Percentiles rank a stretch among this genome's conserved stretches.
Evolutionary conservation across 352 stramenopile genomes (phyloP).

Genomic region (Paralagenidium karlingii): DNA sequence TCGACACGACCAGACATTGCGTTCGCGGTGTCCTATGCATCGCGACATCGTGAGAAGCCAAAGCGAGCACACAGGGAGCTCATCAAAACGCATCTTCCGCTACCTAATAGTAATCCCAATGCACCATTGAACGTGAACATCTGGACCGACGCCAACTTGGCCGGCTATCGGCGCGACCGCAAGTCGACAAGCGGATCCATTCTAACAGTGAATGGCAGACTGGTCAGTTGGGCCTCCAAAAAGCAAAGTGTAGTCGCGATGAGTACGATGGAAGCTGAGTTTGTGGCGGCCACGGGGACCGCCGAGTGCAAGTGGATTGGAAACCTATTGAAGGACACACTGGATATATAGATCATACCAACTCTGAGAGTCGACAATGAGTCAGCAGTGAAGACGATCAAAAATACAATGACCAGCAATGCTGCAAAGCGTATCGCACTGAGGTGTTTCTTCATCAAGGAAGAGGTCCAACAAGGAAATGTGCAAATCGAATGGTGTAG

Average conservation of each 20-base stretch:
- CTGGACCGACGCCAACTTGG: background rate
- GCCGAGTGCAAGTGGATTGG: too few species aligned
- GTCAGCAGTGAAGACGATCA: too few species aligned
- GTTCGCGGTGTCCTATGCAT: background rate
- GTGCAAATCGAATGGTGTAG: background rate
- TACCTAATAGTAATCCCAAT: too few species aligned
- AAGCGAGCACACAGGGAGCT: too few species aligned
- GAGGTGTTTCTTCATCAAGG: background rate
- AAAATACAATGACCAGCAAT: too few species aligned
- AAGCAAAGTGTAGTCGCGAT: background rate
- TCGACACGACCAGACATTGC: background rate
- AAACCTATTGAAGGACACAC: too few species aligned
- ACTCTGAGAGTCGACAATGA: too few species aligned
- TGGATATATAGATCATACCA: too few species aligned
- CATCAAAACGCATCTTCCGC: too few species aligned
- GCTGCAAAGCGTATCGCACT: background rate
- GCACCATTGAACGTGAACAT: too few species aligned
- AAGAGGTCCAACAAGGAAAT: background rate
- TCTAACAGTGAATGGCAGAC: background rate
- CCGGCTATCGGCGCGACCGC: background rate
- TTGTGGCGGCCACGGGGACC: background rate
- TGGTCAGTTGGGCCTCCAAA: background rate
- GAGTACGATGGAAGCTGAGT: background rate
- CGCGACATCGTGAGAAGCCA: background rate
- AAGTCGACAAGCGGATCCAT: background rate